These are phyloP conservation scores for Chlorella variabilis DNA, from an alignment of 163 green algal genomes.

Conservation along the genomic window DNA sequence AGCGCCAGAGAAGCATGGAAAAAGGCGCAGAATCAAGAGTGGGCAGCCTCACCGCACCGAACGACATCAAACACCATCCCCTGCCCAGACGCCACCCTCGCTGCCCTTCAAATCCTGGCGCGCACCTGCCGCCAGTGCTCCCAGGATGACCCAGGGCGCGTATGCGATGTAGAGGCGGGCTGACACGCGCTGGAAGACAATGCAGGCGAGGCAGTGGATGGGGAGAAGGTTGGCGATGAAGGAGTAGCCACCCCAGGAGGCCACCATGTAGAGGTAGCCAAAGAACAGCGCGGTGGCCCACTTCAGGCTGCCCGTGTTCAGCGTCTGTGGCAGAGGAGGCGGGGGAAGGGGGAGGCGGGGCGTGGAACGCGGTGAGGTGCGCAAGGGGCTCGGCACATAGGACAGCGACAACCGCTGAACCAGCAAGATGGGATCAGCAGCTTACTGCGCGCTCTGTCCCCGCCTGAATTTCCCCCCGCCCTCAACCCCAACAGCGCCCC, in stretches of 20 bases:
- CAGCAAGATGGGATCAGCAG: no score
- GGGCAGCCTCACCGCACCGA: no score
- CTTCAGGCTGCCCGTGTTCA: slow-evolving; percentile 91
- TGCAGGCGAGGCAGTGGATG: slow-evolving; percentile 88
- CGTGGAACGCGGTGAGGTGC: no score
- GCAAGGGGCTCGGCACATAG: background rate
- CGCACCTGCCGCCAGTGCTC: slow-evolving; percentile 79
- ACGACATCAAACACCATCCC: background rate
- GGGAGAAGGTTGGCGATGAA: slow-evolving; percentile 97
- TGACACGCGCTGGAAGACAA: slow-evolving; percentile 77
- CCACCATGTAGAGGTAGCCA: slow-evolving; percentile 92
- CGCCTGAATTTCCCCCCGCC: no score
- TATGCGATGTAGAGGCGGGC: slow-evolving; percentile 88
- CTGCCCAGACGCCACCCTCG: background rate
- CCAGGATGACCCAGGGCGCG: slow-evolving; percentile 85
- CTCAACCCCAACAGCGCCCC: no score
- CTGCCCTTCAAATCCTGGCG: no score
- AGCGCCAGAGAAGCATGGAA: no score
- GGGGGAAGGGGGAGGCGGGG: background rate
- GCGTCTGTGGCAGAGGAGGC: slow-evolving; percentile 65
- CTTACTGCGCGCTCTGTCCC: no score
- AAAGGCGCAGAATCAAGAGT: no score
- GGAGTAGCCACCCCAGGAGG: slow-evolving; percentile 92
- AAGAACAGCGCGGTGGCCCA: slow-evolving; percentile 77
- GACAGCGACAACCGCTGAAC: no score